Evolutionary conservation across 768 basidiomycete species (phyloP), one percentile per base, ranked within the genome.

Genomic region (Sarcodon aspratus): DNA sequence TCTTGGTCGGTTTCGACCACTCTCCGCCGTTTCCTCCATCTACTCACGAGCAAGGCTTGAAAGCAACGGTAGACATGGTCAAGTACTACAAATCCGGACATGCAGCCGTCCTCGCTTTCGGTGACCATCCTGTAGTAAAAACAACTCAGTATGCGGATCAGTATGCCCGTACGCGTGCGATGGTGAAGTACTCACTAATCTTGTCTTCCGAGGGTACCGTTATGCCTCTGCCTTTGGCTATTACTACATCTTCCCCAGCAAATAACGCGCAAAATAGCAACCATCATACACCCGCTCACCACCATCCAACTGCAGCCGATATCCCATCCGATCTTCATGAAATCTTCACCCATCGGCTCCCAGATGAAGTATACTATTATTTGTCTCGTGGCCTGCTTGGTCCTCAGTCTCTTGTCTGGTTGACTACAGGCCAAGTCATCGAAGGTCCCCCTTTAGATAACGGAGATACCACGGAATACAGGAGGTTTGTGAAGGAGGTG

Each of bases 361-460:
- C 95, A 1, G 96, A 98, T 63, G 93, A 98, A 62, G 75, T 97
- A 50, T 98, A 94, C 69, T 97, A 84, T 65, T 96, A 97, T 63
- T 77, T 98, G 54, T 96, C 92, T 36, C 83, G 92, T 13, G 95
- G 96, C 6, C 75, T 98, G 11, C 63, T 97, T 47, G 81, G 82
- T 8, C 90, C 95, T 0, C 88, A 91, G 57, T 82, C 91, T 9
- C 76, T 98, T 18, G 85, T 93, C n/a, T 96, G 95, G 88, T 78
- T 99, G 50, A 92, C 90, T 12, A 80, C 76, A 21, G 92, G 92
- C 12, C 81, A 83, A 62, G 78, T 95, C 52, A 69, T 85, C 44
- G 89, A 97, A 61, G 81, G 81, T 49, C 82, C 86, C 3, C 95
- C 96, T 34, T 71, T 98, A 45, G 91, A 94, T 61, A 94, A 93